These are phyloP conservation scores for Pascua sp. DNA, from an alignment of 1,284 basidiomycete species.

Conservation along the genomic window DNA sequence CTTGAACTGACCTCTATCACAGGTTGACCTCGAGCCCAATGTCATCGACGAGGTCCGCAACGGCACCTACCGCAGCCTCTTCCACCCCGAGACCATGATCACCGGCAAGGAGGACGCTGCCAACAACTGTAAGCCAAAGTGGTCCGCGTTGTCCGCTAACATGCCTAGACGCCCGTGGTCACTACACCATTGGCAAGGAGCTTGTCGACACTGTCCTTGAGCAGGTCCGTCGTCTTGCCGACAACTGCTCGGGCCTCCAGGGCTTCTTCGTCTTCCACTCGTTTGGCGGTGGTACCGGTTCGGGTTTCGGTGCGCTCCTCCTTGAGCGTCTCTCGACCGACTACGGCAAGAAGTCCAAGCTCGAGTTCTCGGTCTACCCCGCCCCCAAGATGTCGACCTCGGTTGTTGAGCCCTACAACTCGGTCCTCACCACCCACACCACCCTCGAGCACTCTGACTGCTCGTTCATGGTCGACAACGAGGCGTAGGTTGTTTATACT, in stretches of 20 bases:
- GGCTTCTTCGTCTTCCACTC: slow-evolving; percentile 99
- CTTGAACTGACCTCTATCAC: slow-evolving; percentile 15
- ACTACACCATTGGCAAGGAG: slow-evolving; percentile 98
- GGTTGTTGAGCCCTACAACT: slow-evolving; percentile 99
- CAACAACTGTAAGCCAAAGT: slow-evolving; percentile 95
- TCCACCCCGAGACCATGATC: slow-evolving; percentile 99
- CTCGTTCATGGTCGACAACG: slow-evolving; percentile 99
- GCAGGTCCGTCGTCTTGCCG: slow-evolving; percentile 89
- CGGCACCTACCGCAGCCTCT: slow-evolving; percentile 88
- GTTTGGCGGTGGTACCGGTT: slow-evolving; percentile 98
- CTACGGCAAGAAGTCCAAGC: slow-evolving; percentile 99
- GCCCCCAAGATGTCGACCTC: slow-evolving; percentile 91
- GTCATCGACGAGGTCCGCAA: slow-evolving; percentile 95
- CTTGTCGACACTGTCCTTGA: slow-evolving; percentile 88
- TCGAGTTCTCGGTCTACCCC: slow-evolving; percentile 98
- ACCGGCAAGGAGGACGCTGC: slow-evolving; percentile 99
- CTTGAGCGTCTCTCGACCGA: slow-evolving; percentile 94
- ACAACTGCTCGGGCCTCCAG: slow-evolving; percentile 97
- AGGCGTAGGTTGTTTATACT: slow-evolving; percentile 56
- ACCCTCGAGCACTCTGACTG: slow-evolving; percentile 99
- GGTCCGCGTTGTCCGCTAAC: slow-evolving; percentile 11
- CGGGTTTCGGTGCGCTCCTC: slow-evolving; percentile 95
- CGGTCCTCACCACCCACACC: slow-evolving; percentile 96
- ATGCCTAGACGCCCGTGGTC: slow-evolving; percentile 83
- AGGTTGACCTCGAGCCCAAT: slow-evolving; percentile 87